phyloP scores from a whole-genome alignment of 345 rosid genomes.

The Citrus glauca region DNA sequence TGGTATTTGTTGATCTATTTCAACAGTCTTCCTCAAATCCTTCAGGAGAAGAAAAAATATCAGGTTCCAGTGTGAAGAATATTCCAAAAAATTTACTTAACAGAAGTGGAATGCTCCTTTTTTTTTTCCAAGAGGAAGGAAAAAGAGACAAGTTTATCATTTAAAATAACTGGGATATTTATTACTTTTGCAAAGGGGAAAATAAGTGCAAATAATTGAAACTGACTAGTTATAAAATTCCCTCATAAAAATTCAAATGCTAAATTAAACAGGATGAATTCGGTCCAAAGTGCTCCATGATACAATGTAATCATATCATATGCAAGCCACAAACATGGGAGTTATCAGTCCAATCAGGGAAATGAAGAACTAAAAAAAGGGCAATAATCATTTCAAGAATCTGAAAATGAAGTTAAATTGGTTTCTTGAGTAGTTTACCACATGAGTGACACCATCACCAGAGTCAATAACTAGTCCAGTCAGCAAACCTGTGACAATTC shows the following conservation, averaged over 20 bases:
- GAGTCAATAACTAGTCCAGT: conserved; percentile 99
- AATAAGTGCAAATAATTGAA: not conserved
- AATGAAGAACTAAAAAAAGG: not conserved
- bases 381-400: not conserved
- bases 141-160: not conserved
- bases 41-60: not conserved
- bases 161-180: not conserved
- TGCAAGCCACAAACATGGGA: not conserved
- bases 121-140: not conserved
- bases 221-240: not conserved
- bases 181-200: not conserved
- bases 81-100: not conserved
- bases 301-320: not conserved
- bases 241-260: not conserved
- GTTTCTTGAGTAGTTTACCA: conserved; percentile 47
- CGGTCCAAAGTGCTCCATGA: not conserved
- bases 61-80: not conserved
- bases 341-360: not conserved
- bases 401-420: not conserved
- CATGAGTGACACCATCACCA: conserved; percentile 99
- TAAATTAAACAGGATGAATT: not conserved
- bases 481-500: conserved; percentile 61
- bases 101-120: not conserved
- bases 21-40: not conserved
- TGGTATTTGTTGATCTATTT: not conserved